Evolutionary conservation across 805 yeast genomes (phyloP), one percentile per base, ranked within the genome.

Genomic region (Yamadazyma philogaea): DNA sequence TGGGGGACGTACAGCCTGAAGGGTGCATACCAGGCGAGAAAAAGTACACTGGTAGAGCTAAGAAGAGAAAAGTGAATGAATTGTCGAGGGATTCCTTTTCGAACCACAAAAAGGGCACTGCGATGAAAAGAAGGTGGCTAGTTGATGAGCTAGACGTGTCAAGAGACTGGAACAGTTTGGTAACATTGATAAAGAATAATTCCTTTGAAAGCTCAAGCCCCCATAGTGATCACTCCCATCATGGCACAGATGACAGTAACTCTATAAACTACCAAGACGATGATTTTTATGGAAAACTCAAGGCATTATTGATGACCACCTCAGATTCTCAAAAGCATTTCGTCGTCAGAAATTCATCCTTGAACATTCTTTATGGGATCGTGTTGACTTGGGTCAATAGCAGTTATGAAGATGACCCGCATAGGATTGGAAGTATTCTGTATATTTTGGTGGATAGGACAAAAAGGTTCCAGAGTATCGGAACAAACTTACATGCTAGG

Each of bases 1-100:
- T 80, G 73, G 85, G 85, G 2, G 72, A 69, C 36, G 50, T 65
- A n/a, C 59, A 59, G 12, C 70, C 84, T 0, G 68, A 64, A 30
- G 84, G 84, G 1, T 63, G 71, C 33, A 71, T 80, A 19, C 84
- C 84, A 0, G 83, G 83, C 1, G 79, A 77, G 49, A 64, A 62
- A 47, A 68, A 63, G 33, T 65, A 60, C 39, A 48, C 60, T 3
- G 55, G 58, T 30, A 44, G 38, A 33, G 52, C 49, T 28, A 60
- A 61, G 45, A 52, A 66, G 26, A 56, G 60, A 21, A 34, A 39
- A 19, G 16, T 39, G 19, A 27, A 38, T 14, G 50, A 41, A 18
- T 35, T 49, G 46, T 28, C 41, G 6, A 36, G 27, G 14, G 44
- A 32, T n/a, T 10, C 30, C 7, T 24, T 24, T 18, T 18, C 34